phyloP scores from a whole-genome alignment of 2,329 filamentous ascomycete species.

The Fusarium humuli region DNA sequence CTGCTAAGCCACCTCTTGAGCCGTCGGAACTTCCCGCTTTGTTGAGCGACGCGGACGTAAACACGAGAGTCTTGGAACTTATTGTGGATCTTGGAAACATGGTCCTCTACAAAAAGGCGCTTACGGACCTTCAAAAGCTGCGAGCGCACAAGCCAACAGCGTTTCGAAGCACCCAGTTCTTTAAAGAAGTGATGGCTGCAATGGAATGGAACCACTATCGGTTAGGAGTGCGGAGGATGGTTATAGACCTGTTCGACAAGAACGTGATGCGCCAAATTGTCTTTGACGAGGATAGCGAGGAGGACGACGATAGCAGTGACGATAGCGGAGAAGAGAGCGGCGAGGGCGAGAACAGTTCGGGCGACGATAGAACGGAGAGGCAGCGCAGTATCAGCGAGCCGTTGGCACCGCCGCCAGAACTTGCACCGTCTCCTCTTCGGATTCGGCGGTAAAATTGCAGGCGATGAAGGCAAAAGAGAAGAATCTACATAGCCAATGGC shows the following conservation, averaged over 20 bases:
- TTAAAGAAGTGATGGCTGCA: conserved; percentile 85
- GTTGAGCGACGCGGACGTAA: conserved; percentile 72
- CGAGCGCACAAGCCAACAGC: conserved; percentile 79
- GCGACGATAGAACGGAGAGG: conserved; percentile 67
- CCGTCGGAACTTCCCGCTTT: conserved; percentile 57
- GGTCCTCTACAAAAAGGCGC: conserved; percentile 88
- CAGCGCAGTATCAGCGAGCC: conserved; percentile 66
- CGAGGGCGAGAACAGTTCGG: conserved; percentile 62
- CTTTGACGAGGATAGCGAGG: conserved; percentile 65
- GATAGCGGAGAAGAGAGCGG: conserved; percentile 46
- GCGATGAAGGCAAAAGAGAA: conserved; percentile 2
- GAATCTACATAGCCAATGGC: conserved; percentile 23
- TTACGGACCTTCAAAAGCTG: conserved; percentile 83
- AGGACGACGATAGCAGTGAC: conserved; percentile 70
- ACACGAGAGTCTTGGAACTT: conserved; percentile 83
- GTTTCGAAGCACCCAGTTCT: conserved; percentile 81
- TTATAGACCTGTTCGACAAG: conserved; percentile 95
- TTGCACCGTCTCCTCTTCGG: conserved; percentile 52
- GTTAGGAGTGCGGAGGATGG: conserved; percentile 86
- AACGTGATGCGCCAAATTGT: conserved; percentile 86
- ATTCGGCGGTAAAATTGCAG: conserved; percentile 44
- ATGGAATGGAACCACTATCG: conserved; percentile 92
- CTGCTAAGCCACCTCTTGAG: conserved; percentile 58
- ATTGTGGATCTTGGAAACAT: conserved; percentile 93
- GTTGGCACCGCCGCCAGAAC: conserved; percentile 49